Base-by-base conservation (phyloP, 306 rosid species). In the Hylodesmum podocarpum region DNA sequence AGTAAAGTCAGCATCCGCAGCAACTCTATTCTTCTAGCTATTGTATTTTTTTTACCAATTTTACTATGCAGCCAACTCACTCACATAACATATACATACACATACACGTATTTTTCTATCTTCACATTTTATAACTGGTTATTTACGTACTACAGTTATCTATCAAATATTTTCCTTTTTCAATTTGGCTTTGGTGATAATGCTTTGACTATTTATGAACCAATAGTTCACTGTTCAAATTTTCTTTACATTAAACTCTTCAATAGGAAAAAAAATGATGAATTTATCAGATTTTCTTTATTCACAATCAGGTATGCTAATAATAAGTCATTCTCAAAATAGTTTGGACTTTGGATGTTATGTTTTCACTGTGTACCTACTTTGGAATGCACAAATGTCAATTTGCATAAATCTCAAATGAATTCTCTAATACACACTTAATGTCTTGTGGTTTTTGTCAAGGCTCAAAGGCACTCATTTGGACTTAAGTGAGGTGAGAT, bases 211-310 rank as follows among this genome's bases (percentile, higher is more conserved):
- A 34, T 62, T 63, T 39, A 19, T 63, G 40, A 41, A 33, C 66
- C 54, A 54, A 33, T 57, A 34, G 9, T 49, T 79, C 12, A 47
- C 36, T 49, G 37, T 66, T 73, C 67, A 37, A 53, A 62, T 63
- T 25, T 53, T 27, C 11, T 3, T 25, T 54, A 14, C 39, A 7
- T 54, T 40, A 14, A 72, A 21, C 9, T 54, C 61, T 47, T 47
- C 18, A 69, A 69, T 27, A 6, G 25, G 10, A 50, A 49, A 18
- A 46, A 25, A 21, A 29, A 21, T 10, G 31, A 65, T 21, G 70
- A 65, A 21, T 12, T 37, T n/a, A n/a, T n/a, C 51, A 2, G 5
- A 65, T 22, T 65, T 63, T 13, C 50, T 53, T 9, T 21, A 22
- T 19, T 37, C 39, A n/a, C 43, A 5, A 10, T 69, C 28, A 9